Evolutionary conservation across 164 flowering plant species (phyloP).

Genomic region (Warburgia ugandensis): DNA sequence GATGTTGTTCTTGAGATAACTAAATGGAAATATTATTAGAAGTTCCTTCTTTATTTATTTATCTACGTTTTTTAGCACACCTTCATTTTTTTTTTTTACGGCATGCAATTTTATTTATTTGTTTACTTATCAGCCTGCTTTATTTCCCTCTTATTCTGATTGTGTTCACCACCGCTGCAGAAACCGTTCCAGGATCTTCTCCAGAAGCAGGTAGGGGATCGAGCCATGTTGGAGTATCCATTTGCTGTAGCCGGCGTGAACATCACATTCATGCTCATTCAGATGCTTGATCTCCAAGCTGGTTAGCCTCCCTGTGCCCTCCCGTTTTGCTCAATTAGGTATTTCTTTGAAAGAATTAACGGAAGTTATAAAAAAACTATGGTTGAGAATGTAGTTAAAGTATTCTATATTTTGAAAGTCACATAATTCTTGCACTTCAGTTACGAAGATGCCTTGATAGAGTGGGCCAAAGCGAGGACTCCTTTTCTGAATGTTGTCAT

Average conservation of each 20-base stretch:
- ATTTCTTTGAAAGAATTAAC: neutral
- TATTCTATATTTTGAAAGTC: too few species aligned
- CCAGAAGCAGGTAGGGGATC: conserved; percentile 75
- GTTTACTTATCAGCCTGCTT: neutral
- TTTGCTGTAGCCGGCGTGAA: conserved; percentile 99
- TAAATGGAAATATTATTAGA: too few species aligned
- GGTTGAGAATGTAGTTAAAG: too few species aligned
- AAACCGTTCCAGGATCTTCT: conserved; percentile 89
- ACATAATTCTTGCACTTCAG: too few species aligned
- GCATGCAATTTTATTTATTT: neutral
- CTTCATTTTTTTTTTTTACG: neutral
- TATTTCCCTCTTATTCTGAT: neutral
- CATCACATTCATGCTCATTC: conserved; percentile 96
- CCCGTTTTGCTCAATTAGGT: neutral
- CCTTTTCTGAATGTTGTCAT: too few species aligned
- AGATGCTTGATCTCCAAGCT: conserved; percentile 97
- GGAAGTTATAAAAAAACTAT: too few species aligned
- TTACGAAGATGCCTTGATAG: too few species aligned
- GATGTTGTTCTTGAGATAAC: too few species aligned
- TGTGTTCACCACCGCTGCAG: conserved; percentile 30
- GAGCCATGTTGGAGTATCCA: conserved; percentile 97
- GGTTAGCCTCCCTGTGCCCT: conserved; percentile 46
- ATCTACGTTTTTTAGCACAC: neutral
- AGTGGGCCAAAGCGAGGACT: too few species aligned
- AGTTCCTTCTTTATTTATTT: too few species aligned